Evolutionary conservation across 2,329 filamentous ascomycete genomes (phyloP).

Genomic region (Botrytis galanthina): DNA sequence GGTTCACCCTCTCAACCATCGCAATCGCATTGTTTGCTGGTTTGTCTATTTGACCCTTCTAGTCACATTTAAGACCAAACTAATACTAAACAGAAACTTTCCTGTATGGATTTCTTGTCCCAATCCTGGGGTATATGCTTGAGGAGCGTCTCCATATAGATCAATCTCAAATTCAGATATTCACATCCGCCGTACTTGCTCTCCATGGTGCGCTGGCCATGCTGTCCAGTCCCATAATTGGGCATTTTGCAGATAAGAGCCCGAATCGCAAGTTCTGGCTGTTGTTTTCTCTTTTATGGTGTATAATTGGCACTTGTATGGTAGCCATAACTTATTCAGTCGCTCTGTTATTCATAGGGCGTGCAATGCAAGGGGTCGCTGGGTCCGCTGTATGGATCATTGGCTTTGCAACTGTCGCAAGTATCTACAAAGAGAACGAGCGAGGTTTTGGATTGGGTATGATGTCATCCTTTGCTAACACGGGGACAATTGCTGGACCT

Average conservation of each 20-base stretch:
- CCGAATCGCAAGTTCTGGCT: background rate
- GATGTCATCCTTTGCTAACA: constrained; percentile 2
- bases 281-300: background rate
- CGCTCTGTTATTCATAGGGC: background rate
- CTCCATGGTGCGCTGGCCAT: background rate
- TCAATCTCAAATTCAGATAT: background rate
- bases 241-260: constrained; percentile 4
- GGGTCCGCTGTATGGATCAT: constrained; percentile 6
- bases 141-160: constrained; percentile 1
- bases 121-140: background rate
- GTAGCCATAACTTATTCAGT: background rate
- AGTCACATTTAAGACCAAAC: background rate
- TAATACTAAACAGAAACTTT: background rate
- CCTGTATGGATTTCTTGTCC: constrained; percentile 3
- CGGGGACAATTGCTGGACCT: background rate
- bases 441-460: background rate
- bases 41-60: background rate
- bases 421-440: background rate
- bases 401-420: constrained; percentile 1
- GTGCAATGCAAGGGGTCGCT: background rate
- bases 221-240: background rate
- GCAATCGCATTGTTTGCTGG: constrained; percentile 9
- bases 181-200: background rate
- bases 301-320: background rate
- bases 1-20: background rate